Evolutionary conservation across 768 basidiomycete genomes (phyloP), one percentile per base, ranked within the genome.

Genomic region (Scleroderma citrinum): DNA sequence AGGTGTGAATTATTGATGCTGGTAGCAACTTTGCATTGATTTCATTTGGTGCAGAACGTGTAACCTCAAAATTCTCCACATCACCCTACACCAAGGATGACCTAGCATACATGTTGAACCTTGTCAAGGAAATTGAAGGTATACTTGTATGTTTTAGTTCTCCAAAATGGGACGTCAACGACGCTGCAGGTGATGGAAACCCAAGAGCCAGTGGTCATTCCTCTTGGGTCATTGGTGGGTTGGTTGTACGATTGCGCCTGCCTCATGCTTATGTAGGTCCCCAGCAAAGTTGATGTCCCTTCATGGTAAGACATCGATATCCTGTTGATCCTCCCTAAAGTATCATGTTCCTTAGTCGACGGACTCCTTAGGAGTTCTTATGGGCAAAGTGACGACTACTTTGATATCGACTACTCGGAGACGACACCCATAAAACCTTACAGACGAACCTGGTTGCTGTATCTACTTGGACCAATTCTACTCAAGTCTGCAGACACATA

Each of bases 61-160:
- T 67, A 12, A 47, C 63, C 29, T 61, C 59, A 0, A 65, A 65
- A n/a, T 65, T 67, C 44, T 67, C 64, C 39, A 65, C 64, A 7
- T 65, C 64, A 13, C 64, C 65, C 12, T 65, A 61, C 16, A 39
- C 35, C 44, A 60, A 52, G 49, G 11, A 55, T 5, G 54, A 54
- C 26, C 44, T 65, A 10, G 52, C 32, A 32, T 59, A 55, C n/a
- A 67, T 65, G 64, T 20, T 65, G 14, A 51, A 56, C 4, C 7
- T 67, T 31, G 54, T 65, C 32, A 67, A 59, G 30, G 63, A 67
- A 19, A 55, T 67, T 5, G 54, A 63, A 44, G 50, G 65, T 61
- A 16, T 24, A 46, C 26, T 5, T 8, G 5, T 5, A 19, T 20
- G 24, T 21, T 19, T 12, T 19, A 10, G 8, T 44, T 13, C 7